These are phyloP conservation scores for Dacryopinax spathularia DNA, from an alignment of 768 basidiomycete species.

Conservation along the genomic window DNA sequence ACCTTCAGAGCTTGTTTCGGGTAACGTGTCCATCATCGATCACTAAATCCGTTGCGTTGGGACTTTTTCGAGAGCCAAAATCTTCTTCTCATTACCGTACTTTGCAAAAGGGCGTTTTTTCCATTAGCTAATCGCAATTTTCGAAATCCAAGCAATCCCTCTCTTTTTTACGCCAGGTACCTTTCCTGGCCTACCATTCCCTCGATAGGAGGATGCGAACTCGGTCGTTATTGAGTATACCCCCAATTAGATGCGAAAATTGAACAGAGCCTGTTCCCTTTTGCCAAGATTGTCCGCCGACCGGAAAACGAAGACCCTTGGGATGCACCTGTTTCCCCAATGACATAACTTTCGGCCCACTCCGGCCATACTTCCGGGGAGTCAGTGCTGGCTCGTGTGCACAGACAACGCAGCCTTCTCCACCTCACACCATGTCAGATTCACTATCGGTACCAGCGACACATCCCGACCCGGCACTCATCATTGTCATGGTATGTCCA, in stretches of 20 bases:
- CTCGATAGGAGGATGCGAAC: neutral
- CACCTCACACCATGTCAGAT: neutral
- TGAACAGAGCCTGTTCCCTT: neutral
- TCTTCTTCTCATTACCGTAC: neutral
- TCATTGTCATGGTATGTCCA: slow-evolving; percentile 28
- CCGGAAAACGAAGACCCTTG: too few species aligned
- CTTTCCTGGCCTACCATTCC: neutral
- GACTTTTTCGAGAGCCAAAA: neutral
- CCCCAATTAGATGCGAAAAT: neutral
- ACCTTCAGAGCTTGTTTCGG: slow-evolving; percentile 50
- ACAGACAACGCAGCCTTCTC: neutral
- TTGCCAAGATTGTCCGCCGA: neutral
- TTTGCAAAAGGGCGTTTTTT: neutral
- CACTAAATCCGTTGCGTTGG: slow-evolving; percentile 19
- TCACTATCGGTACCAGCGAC: neutral
- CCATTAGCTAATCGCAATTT: neutral
- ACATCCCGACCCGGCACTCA: slow-evolving; percentile 19
- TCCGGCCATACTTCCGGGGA: neutral
- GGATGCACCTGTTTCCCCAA: neutral
- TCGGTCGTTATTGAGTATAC: neutral
- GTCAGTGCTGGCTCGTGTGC: neutral
- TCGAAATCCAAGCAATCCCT: neutral
- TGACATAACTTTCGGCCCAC: neutral
- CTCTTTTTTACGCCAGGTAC: neutral
- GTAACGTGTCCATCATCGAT: slow-evolving; percentile 69